Evolutionary conservation across 1,139 yeast genomes (phyloP).

Genomic region (Kodamaea ohmeri): DNA sequence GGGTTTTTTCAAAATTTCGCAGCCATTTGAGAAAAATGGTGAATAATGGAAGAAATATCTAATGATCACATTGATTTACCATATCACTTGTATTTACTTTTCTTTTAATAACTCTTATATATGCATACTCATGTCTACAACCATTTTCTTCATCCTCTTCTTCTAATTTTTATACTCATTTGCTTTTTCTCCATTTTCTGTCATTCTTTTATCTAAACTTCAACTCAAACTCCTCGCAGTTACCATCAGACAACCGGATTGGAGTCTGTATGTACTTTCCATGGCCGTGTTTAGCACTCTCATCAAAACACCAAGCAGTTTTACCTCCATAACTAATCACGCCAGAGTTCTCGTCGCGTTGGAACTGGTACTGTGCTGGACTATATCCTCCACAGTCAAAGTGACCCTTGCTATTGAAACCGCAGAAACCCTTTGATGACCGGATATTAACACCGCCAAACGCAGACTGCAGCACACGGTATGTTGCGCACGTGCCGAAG

Average conservation of each 20-base stretch:
- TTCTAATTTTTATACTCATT: background rate
- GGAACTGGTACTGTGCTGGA: constrained; percentile 50
- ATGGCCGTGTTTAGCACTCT: constrained; percentile 39
- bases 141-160: background rate
- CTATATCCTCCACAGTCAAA: constrained; percentile 34
- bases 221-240: constrained; percentile 45
- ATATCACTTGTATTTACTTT: too few relatives aligned
- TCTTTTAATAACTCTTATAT: too few relatives aligned
- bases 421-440: constrained; percentile 75
- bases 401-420: constrained; percentile 37
- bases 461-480: constrained; percentile 47
- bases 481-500: constrained; percentile 85
- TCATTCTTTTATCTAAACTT: constrained; percentile 10
- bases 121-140: too few relatives aligned
- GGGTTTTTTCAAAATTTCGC: too few relatives aligned
- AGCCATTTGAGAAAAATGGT: too few relatives aligned
- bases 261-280: constrained; percentile 51
- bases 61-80: too few relatives aligned
- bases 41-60: too few relatives aligned
- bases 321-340: constrained; percentile 63
- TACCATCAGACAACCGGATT: constrained; percentile 47
- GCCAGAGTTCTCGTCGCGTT: constrained; percentile 44
- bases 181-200: background rate
- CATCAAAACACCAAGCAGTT: constrained; percentile 59
- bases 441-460: constrained; percentile 71